These are phyloP conservation scores for Entomortierella chlamydospora DNA, from an alignment of 192 early-diverging fungal genomes.

Conservation along the genomic window DNA sequence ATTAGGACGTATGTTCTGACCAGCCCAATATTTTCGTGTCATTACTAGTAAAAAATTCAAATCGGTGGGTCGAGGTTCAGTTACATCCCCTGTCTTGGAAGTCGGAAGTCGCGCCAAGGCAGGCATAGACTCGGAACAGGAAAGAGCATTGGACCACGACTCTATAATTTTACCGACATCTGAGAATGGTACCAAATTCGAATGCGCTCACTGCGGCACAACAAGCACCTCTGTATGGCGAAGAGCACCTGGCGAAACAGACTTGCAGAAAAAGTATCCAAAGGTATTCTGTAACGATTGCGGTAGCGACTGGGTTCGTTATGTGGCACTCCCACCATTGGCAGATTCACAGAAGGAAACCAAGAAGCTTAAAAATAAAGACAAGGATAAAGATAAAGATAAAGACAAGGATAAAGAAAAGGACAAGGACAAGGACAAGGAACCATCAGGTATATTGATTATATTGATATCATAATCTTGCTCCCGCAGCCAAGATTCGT, in stretches of 20 bases:
- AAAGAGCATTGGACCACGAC: slow-evolving; percentile 37
- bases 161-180: slow-evolving; percentile 40
- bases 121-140: slow-evolving; percentile 43
- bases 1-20: neutral
- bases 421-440: slow-evolving; percentile 10
- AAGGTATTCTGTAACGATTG: slow-evolving; percentile 64
- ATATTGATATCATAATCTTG: too few species aligned
- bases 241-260: slow-evolving; percentile 54
- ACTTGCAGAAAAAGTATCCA: slow-evolving; percentile 51
- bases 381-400: slow-evolving; percentile 14
- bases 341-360: slow-evolving; percentile 30
- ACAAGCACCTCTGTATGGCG: slow-evolving; percentile 52
- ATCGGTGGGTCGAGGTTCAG: slow-evolving; percentile 29
- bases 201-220: slow-evolving; percentile 57
- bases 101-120: slow-evolving; percentile 28
- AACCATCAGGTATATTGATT: slow-evolving; percentile 1
- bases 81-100: slow-evolving; percentile 32
- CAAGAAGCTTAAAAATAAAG: slow-evolving; percentile 33
- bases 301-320: slow-evolving; percentile 69
- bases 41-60: slow-evolving; percentile 61
- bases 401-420: slow-evolving; percentile 15
- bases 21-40: neutral
- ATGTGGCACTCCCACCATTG: slow-evolving; percentile 55
- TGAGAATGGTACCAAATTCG: slow-evolving; percentile 32
- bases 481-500: too few species aligned